These are phyloP conservation scores for Chalciporus sphaerocephalus DNA, from an alignment of 768 basidiomycete genomes.

Conservation along the genomic window DNA sequence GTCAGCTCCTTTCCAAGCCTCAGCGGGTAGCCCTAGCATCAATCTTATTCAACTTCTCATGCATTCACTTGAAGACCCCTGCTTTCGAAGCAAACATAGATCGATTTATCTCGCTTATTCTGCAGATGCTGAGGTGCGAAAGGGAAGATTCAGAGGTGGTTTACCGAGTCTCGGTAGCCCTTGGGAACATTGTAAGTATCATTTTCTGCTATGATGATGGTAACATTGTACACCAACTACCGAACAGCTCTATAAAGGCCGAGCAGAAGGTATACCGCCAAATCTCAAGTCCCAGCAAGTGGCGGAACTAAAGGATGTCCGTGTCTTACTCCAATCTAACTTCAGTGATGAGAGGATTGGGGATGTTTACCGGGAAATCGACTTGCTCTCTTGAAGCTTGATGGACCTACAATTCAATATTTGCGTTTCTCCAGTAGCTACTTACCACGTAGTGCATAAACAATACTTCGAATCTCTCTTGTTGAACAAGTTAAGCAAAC, in stretches of 20 bases:
- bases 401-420: not conserved
- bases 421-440: not conserved
- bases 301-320: conserved; percentile 37
- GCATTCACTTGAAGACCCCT: conserved; percentile 44
- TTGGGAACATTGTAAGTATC: conserved; percentile 64
- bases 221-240: conserved; percentile 1
- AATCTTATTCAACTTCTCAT: conserved; percentile 78
- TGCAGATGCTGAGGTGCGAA: conserved; percentile 37
- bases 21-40: conserved; percentile 79
- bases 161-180: conserved; percentile 66
- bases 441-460: no score
- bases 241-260: conserved; percentile 47
- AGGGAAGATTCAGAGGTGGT: conserved; percentile 60
- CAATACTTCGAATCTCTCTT: no score
- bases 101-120: conserved; percentile 42
- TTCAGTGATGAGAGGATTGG: conserved; percentile 61
- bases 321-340: conserved; percentile 38
- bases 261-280: conserved; percentile 33
- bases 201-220: not conserved
- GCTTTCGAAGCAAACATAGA: conserved; percentile 38
- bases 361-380: conserved; percentile 48
- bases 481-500: no score
- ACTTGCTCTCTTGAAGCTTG: conserved; percentile 33
- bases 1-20: conserved; percentile 55
- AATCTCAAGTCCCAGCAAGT: conserved; percentile 34